Evolutionary conservation across 495 filamentous ascomycete species (phyloP).

Genomic region (Saxispiralis lemnorum): DNA sequence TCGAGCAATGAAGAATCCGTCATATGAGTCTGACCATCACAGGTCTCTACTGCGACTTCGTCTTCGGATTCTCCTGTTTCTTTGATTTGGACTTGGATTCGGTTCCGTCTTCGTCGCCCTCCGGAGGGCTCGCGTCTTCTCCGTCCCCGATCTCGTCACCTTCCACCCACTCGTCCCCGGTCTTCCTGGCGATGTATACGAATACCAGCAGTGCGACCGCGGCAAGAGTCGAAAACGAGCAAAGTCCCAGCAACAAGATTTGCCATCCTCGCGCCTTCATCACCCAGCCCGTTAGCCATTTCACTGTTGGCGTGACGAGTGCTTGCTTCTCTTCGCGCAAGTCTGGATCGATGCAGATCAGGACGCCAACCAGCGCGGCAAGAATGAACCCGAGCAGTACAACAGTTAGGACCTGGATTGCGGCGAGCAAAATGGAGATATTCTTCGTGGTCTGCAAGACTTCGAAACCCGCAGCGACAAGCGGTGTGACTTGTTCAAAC

Average conservation of each 20-base stretch:
- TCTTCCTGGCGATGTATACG: not conserved
- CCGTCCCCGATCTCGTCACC: not conserved
- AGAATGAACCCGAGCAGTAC: slow-evolving; percentile 14
- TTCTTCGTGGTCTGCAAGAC: slow-evolving; percentile 21
- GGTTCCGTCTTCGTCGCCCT: too few relatives aligned
- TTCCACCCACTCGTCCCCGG: not conserved
- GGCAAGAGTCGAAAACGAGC: not conserved
- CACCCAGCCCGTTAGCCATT: slow-evolving; percentile 7
- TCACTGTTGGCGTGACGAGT: slow-evolving; percentile 18
- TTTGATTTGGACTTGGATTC: too few relatives aligned
- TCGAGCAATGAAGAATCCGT: too few relatives aligned
- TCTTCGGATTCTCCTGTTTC: too few relatives aligned
- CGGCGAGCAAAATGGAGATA: slow-evolving; percentile 16
- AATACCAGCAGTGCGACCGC: not conserved
- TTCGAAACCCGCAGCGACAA: slow-evolving; percentile 21
- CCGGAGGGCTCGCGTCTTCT: not conserved
- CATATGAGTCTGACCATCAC: too few relatives aligned
- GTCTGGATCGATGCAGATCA: slow-evolving; percentile 19
- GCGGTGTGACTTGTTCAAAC: slow-evolving; percentile 23
- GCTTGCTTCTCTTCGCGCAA: slow-evolving; percentile 13
- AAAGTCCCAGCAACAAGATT: not conserved
- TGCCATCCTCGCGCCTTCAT: not conserved
- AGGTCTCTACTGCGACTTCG: too few relatives aligned
- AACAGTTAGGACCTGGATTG: slow-evolving; percentile 18
- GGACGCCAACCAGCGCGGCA: slow-evolving; percentile 11